phyloP scores from a whole-genome alignment of 805 yeast genomes.

The Zygosaccharomyces siamensis region DNA sequence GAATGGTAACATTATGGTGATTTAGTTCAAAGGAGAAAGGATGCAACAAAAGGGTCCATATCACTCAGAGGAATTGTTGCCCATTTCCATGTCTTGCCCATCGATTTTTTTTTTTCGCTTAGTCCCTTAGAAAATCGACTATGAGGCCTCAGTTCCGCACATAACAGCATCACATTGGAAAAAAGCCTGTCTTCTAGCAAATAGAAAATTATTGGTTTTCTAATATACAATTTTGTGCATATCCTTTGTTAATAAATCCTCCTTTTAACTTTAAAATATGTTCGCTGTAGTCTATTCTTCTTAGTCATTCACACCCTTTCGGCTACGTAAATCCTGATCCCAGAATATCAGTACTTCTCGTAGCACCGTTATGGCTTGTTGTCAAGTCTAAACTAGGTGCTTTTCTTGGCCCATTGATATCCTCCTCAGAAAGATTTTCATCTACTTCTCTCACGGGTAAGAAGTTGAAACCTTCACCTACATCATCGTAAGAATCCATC shows the following conservation, averaged over 20 bases:
- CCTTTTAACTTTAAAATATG: neutral
- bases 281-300: neutral
- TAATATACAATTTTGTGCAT: neutral
- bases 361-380: constrained; percentile 11
- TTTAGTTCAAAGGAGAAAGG: neutral
- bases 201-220: neutral
- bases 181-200: neutral
- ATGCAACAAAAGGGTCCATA: neutral
- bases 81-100: neutral
- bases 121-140: neutral
- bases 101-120: neutral
- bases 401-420: constrained; percentile 16
- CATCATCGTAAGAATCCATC: constrained; percentile 23
- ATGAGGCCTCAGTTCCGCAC: neutral
- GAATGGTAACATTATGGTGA: neutral
- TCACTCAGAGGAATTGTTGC: neutral
- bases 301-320: neutral
- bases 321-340: constrained; percentile 6
- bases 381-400: constrained; percentile 22
- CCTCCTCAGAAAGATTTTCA: neutral
- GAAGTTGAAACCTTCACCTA: constrained; percentile 15
- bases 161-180: neutral
- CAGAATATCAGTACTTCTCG: constrained; percentile 16
- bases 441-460: constrained; percentile 1
- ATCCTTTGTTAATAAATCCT: neutral